Conservation (phyloP, 176 grass and related monocot genomes). For the Paspalum notatum region DNA sequence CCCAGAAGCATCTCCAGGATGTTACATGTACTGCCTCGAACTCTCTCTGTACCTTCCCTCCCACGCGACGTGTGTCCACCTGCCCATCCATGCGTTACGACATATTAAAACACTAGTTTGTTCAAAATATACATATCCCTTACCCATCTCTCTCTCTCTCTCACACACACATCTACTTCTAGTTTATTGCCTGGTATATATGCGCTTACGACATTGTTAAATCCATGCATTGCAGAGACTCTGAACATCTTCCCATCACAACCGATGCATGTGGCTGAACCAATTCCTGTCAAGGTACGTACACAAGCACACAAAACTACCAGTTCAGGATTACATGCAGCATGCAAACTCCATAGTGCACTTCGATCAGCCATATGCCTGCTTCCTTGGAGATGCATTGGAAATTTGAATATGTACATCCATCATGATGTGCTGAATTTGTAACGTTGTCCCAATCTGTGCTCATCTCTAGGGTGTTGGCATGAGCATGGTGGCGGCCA, state of each 20-base stretch:
- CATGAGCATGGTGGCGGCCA: constrained; percentile 33
- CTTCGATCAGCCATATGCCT: not conserved
- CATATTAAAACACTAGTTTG: no score
- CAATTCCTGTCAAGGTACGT: constrained; percentile 54
- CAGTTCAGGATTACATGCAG: constrained; percentile 9
- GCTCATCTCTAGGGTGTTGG: constrained; percentile 29
- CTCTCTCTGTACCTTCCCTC: not conserved
- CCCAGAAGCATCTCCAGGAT: constrained; percentile 33
- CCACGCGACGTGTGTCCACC: not conserved
- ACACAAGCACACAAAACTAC: not conserved
- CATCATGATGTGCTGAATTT: not conserved
- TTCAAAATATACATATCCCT: not conserved
- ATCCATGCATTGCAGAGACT: constrained; percentile 63
- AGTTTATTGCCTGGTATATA: not conserved
- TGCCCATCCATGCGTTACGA: not conserved
- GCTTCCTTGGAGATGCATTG: not conserved
- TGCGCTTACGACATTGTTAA: not conserved
- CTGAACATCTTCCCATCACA: constrained; percentile 92
- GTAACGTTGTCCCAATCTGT: not conserved
- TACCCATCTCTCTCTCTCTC: not conserved
- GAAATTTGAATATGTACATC: not conserved
- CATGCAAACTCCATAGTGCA: not conserved
- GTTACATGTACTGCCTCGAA: constrained; percentile 26
- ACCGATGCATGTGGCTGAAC: constrained; percentile 70
- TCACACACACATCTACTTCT: not conserved